Evolutionary conservation across 139 green algal genomes (phyloP).

Genomic region (Mesostigma viride): DNA sequence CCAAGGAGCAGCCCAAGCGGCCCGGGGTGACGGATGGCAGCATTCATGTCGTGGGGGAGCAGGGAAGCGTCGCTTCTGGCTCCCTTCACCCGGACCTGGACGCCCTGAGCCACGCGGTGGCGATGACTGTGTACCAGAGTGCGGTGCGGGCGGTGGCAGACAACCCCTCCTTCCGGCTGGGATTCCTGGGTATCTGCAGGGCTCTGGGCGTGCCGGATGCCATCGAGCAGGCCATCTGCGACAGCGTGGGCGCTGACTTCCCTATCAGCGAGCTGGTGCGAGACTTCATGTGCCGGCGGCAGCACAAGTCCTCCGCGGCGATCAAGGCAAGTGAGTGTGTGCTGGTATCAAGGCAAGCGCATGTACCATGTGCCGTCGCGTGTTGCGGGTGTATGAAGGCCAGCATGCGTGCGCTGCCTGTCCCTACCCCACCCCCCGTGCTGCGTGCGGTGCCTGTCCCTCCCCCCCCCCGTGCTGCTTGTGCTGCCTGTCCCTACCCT

Average conservation of each 20-base stretch:
- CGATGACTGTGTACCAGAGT: conserved; percentile 9
- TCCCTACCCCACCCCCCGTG: no score
- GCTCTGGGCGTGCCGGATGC: conserved; percentile 6
- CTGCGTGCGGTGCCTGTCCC: no score
- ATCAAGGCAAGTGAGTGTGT: no score
- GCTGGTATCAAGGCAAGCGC: no score
- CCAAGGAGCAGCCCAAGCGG: not conserved
- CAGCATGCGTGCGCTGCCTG: no score
- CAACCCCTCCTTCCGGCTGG: not conserved
- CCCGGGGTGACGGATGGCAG: not conserved
- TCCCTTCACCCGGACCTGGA: not conserved
- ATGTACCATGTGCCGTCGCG: no score
- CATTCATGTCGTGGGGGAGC: not conserved
- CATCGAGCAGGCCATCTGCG: conserved; percentile 4
- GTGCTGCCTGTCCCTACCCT: no score
- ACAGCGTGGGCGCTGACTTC: conserved; percentile 7
- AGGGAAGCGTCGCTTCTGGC: not conserved
- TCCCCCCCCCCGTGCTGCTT: no score
- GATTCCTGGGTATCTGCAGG: conserved; percentile 11
- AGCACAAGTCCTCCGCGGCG: no score
- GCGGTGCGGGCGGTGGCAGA: conserved; percentile 3
- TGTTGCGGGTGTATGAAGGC: no score
- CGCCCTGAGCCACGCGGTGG: conserved; percentile 10
- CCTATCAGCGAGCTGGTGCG: not conserved
- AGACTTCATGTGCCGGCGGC: no score